Evolutionary conservation across 768 basidiomycete species (phyloP), one percentile per base, ranked within the genome.

Genomic region (Naganishia onofrii): DNA sequence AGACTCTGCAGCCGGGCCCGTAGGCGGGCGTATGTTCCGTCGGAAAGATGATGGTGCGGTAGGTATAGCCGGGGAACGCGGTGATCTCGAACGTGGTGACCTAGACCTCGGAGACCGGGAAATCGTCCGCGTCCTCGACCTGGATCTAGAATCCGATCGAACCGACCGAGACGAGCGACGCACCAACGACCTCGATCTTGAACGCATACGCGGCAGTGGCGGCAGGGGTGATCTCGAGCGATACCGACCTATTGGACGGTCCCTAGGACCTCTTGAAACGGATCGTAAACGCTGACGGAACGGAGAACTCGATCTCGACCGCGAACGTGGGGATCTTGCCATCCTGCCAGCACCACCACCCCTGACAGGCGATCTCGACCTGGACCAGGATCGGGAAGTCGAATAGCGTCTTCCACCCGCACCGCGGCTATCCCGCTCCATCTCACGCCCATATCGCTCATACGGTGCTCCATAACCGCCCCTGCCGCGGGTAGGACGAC

Each of bases 1-100:
- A 58, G 34, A 23, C 34, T 63, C 60, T 29, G 60, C 60, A 15
- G 60, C 60, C 3, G 60, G 60, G 1, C 60, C 60, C n/a, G 60
- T 63, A 44, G 60, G 60, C 23, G 60, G 60, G 9, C 60, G 60
- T 26, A 44, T 12, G 13, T 26, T 26, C 1, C 38, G 36, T 44
- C 60, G 60, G 42, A 63, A 44, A n/a, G 38, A 44, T 2, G 60
- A 63, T 21, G 60, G 60, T n/a, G 38, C 60, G 23, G 36, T 36
- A 13, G 60, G 60, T 31, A 44, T 42, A 21, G 36, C 23, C 9
- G 36, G 36, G 4, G 60, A 23, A 32, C n/a, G 29, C 21, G 57
- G 31, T 31, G 57, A 34, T 23, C 57, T 58, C 57, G 57, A 58
- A 21, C 57, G 57, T 12, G 57, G 55, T 8, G 55, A 56, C 29